Evolutionary conservation across 768 basidiomycete genomes (phyloP).

Genomic region (Boletales sp.): DNA sequence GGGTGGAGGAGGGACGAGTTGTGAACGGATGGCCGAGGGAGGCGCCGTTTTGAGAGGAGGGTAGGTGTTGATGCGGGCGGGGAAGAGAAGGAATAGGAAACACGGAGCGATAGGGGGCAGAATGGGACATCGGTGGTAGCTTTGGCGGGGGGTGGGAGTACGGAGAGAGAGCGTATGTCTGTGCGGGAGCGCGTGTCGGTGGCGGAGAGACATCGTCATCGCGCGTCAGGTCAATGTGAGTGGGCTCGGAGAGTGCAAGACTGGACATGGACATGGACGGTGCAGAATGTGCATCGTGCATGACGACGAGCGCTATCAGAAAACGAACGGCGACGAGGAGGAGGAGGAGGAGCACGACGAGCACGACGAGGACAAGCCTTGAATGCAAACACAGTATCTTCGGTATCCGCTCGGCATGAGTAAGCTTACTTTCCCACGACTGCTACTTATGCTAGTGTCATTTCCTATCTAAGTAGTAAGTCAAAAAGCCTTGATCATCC

Average conservation of each 20-base stretch:
- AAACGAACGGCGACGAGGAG: neutral
- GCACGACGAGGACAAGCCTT: neutral
- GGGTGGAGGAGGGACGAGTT: constrained; percentile 18
- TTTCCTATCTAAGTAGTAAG: constrained; percentile 16
- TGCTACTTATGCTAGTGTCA: constrained; percentile 4
- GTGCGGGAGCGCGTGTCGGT: constrained; percentile 32
- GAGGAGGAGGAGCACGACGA: neutral
- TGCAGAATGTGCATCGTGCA: constrained; percentile 26
- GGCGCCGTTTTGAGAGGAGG: constrained; percentile 21
- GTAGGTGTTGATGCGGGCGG: constrained; percentile 19
- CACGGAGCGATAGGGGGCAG: constrained; percentile 43
- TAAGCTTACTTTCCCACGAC: constrained; percentile 23
- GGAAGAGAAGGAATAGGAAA: constrained; percentile 44
- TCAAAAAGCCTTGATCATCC: too few relatives aligned
- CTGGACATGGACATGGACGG: constrained; percentile 34
- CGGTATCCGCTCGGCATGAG: constrained; percentile 28
- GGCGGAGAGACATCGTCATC: constrained; percentile 55
- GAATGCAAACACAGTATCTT: constrained; percentile 18
- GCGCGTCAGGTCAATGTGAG: constrained; percentile 67
- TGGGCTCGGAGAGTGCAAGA: constrained; percentile 39
- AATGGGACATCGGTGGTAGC: constrained; percentile 15
- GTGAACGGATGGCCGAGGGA: constrained; percentile 20
- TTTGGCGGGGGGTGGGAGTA: constrained; percentile 27
- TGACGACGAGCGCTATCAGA: constrained; percentile 10
- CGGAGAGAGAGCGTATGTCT: constrained; percentile 20